Base-by-base conservation (phyloP, 208 protist genomes). In the Crithidia bombi region DNA sequence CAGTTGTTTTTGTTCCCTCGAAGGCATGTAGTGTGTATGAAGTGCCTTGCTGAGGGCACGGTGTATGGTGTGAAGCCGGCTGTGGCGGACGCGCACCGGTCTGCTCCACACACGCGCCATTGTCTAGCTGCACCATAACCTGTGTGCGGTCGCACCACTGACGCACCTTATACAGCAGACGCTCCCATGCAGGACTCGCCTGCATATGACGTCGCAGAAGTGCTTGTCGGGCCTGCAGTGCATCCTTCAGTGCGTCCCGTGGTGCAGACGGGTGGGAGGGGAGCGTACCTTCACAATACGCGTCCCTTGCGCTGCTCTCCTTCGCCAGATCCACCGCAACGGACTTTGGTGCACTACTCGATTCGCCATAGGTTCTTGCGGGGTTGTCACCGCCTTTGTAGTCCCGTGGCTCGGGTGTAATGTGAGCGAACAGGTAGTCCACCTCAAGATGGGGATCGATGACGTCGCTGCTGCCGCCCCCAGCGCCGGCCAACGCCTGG, bases 111-210 rank as follows among this genome's bases (percentile, higher is more conserved):
- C 71, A 76, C 43, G 55, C 63, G 28, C 71, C 71, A 21, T 65
- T 70, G 17, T 76, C 69, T 21, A 73, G 50, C 38, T 61, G 77
- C 4, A 78, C 58, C 59, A 74, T 75, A 21, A 85, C 54, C 17
- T 58, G 62, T 14, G 69, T 74, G 30, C 84, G 76, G 49, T 90
- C 84, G 41, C 75, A 81, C 84, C 84, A 90, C 78, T 90, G 80
- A 0, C 66, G 66, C 39, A 86, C 78, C 36, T 74, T 64, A 56
- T 79, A 73, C 33, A 72, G 63, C 56, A 79, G 64, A 21, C 72
- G 73, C 35, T 78, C 72, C 54, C 77, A 65, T 44, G 51, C 57
- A 3, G 83, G 74, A 23, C 68, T 41, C 19, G 36, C 35, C 33
- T 69, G 61, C 15, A 73, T 57, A 38, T 73, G 69, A 17, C 63